Evolutionary conservation across 2,329 filamentous ascomycete genomes (phyloP).

Genomic region (Diaporthe sp.): DNA sequence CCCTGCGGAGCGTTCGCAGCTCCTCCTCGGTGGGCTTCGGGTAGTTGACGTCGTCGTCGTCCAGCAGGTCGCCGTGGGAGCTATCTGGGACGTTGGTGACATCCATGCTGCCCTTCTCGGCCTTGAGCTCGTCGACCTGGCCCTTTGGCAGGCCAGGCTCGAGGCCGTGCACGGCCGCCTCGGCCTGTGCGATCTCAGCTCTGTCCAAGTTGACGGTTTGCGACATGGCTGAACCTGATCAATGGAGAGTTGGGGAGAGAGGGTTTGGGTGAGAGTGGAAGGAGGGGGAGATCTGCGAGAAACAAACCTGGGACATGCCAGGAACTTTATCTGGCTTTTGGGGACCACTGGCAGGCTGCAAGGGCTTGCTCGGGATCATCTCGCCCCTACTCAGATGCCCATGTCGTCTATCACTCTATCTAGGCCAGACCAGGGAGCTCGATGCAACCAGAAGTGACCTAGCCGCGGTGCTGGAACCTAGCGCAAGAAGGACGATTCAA

Average conservation of each 20-base stretch:
- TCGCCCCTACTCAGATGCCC: constrained; percentile 8
- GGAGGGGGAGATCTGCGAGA: background rate
- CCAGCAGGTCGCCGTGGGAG: background rate
- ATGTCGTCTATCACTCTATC: constrained; percentile 22
- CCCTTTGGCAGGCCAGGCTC: constrained; percentile 35
- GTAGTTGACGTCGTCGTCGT: constrained; percentile 46
- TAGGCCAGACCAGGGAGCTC: constrained; percentile 14
- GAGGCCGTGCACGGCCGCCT: constrained; percentile 33
- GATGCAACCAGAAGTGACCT: constrained; percentile 27
- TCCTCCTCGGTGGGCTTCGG: constrained; percentile 73
- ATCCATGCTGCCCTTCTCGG: constrained; percentile 37
- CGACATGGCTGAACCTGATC: constrained; percentile 37
- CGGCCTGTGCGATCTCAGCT: constrained; percentile 43
- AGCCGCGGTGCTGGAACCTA: constrained; percentile 17
- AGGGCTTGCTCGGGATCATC: constrained; percentile 1
- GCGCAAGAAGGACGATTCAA: constrained; percentile 22
- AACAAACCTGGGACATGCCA: constrained; percentile 19
- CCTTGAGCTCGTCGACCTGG: constrained; percentile 35
- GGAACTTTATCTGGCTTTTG: constrained; percentile 21
- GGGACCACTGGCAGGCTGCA: background rate
- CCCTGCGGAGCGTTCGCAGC: constrained; percentile 70
- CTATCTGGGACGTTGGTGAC: constrained; percentile 13
- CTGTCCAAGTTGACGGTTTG: constrained; percentile 43
- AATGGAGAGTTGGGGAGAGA: background rate
- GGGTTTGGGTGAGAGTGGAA: background rate